Evolutionary conservation across 192 early-diverging fungal genomes (phyloP), one percentile per base, ranked within the genome.

Genomic region (Diversispora eburnea): DNA sequence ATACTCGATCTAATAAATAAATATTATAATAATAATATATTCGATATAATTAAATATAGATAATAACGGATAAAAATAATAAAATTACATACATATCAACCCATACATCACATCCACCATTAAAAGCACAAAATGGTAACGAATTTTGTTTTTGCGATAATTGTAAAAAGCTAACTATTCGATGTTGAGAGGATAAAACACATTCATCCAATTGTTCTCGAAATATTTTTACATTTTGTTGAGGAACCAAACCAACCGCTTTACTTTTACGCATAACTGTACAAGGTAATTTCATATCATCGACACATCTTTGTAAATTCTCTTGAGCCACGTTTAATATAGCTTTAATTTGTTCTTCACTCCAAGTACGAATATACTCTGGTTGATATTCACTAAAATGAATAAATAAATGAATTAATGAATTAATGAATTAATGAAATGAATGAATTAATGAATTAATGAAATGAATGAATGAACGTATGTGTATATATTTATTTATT

Each of bases 81-180:
- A 15, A 45, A 41, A 25, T 42, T 42, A 42, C 74, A 76, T 80
- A 82, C 83, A 97, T 91, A 65, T 97, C 95, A 8, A 97, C 90
- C 91, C 92, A 97, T 68, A 91, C 91, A 77, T 97, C 95, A 71
- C 74, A 85, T 25, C 95, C 95, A 67, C 95, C 95, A 79, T 95
- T 95, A 67, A 97, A 97, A 19, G 93, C 93, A 75, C 95, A 97
- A 82, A 94, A 97, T 2, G 95, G 95, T 9, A 97, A 84, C 0
- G 86, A 80, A 25, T 79, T 84, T 51, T 84, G 79, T 69, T 79
- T 72, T 3, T 84, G 84, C 55, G 88, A 81, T 60, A 82, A 83
- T 41, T 86, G 82, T 64, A 87, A 78, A 76, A 81, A 87, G 55
- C 84, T 82, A 0, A 87, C 78, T 61, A 89, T 67, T 8, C 86